Evolutionary conservation across 352 stramenopile species (phyloP).

Genomic region (Pythium monospermum): DNA sequence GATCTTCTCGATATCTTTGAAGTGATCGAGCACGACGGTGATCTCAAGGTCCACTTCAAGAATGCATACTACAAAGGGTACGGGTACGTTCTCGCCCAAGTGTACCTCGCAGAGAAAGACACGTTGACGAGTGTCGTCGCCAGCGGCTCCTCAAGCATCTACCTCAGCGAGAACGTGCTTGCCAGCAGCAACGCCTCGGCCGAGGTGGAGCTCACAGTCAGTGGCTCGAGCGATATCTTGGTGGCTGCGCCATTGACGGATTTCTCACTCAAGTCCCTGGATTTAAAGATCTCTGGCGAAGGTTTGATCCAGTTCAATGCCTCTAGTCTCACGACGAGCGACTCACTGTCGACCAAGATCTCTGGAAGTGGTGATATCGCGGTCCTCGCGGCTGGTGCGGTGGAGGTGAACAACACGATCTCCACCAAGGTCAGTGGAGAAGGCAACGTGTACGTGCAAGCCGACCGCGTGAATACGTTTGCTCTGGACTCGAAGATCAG

Average conservation of each 20-base stretch:
- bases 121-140: conserved; percentile 32
- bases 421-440: conserved; percentile 14
- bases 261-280: conserved; percentile 32
- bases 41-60: conserved; percentile 43
- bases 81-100: conserved; percentile 49
- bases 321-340: conserved; percentile 4
- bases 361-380: conserved; percentile 11
- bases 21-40: conserved; percentile 30
- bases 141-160: conserved; percentile 38
- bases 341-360: conserved; percentile 13
- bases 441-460: conserved; percentile 14
- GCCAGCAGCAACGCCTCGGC: neutral
- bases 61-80: conserved; percentile 39
- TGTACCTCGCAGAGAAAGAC: conserved; percentile 32
- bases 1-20: conserved; percentile 42
- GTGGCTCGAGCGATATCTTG: conserved; percentile 9
- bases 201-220: conserved; percentile 1
- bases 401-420: conserved; percentile 14
- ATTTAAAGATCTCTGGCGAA: conserved; percentile 23
- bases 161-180: conserved; percentile 26
- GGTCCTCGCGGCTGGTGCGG: conserved; percentile 10
- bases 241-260: conserved; percentile 21
- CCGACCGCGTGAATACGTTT: conserved; percentile 23
- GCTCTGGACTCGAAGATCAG: conserved; percentile 41
- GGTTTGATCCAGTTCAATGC: conserved; percentile 33